Percentiles rank a stretch among this genome's conserved stretches.
Conservation (phyloP, 345 rosid genomes). For the Mangifera indica region DNA sequence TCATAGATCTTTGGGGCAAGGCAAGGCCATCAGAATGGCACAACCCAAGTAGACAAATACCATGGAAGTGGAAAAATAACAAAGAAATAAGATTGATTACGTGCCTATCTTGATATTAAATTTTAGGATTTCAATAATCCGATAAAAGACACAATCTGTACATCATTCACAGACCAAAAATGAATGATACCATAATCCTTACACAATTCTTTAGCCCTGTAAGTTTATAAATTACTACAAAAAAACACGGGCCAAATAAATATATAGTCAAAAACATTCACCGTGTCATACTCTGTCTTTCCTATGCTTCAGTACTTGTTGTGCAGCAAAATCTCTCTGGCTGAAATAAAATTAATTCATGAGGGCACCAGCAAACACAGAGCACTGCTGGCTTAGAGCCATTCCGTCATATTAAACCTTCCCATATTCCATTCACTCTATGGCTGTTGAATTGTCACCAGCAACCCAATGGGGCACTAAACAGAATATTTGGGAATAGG, state of each 20-base stretch:
- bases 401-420: neutral
- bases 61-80: neutral
- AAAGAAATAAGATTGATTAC: neutral
- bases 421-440: constrained; percentile 27
- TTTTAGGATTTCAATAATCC: neutral
- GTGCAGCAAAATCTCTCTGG: constrained; percentile 30
- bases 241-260: constrained; percentile 3
- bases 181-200: neutral
- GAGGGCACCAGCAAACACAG: neutral
- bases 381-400: too few relatives aligned
- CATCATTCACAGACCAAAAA: neutral
- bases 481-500: neutral
- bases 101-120: neutral
- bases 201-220: constrained; percentile 1
- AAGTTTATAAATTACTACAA: constrained; percentile 15
- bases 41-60: too few relatives aligned
- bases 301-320: constrained; percentile 16
- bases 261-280: neutral
- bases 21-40: too few relatives aligned
- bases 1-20: too few relatives aligned
- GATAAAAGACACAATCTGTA: neutral
- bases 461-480: constrained; percentile 89
- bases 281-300: neutral
- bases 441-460: constrained; percentile 63
- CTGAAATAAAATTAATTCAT: constrained; percentile 30